Evolutionary conservation across 169 alveolate species (phyloP).

Genomic region (Plasmodium billcollinsi): DNA sequence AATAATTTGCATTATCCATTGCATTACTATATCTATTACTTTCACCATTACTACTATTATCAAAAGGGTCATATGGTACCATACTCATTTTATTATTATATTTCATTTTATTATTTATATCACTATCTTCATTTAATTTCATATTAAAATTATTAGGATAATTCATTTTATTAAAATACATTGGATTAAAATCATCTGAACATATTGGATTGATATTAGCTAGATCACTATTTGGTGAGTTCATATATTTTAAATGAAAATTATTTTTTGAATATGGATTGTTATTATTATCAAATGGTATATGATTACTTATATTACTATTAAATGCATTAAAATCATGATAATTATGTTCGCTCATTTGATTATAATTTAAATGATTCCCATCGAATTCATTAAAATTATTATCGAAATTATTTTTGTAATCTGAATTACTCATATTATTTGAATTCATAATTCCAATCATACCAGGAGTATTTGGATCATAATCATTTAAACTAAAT

Average conservation of each 20-base stretch:
- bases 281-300: constrained; percentile 3
- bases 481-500: constrained; percentile 70
- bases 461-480: constrained; percentile 75
- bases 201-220: constrained; percentile 23
- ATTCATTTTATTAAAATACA: constrained; percentile 23
- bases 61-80: constrained; percentile 62
- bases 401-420: constrained; percentile 35
- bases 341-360: constrained; percentile 21
- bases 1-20: background rate
- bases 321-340: constrained; percentile 12
- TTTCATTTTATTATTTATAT: constrained; percentile 44
- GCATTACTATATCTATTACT: constrained; percentile 15
- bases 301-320: constrained; percentile 7
- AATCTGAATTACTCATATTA: constrained; percentile 57
- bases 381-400: constrained; percentile 66
- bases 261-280: constrained; percentile 18
- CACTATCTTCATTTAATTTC: constrained; percentile 38
- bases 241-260: constrained; percentile 46
- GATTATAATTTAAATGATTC: constrained; percentile 19
- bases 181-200: constrained; percentile 38
- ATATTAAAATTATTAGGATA: constrained; percentile 46
- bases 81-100: constrained; percentile 27
- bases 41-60: constrained; percentile 8
- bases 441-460: constrained; percentile 76
- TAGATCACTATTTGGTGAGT: constrained; percentile 24